A percentile compares a stretch with the other conserved stretches of the same genome.
Conservation (phyloP, 2,329 filamentous ascomycete genomes). For the Scytalidium sp. region DNA sequence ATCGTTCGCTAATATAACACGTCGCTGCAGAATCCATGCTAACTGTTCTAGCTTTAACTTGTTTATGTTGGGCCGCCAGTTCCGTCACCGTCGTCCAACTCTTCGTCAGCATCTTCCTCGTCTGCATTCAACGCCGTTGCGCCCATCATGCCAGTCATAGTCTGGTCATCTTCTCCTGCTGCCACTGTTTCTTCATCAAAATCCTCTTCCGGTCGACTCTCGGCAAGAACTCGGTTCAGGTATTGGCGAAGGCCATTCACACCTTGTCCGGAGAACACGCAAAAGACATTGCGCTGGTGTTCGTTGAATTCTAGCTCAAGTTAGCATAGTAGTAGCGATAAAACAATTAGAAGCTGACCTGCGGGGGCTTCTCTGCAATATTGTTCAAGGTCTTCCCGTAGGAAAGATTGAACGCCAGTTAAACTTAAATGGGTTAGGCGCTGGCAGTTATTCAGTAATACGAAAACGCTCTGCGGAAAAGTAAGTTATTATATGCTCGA, state of each 20-base stretch:
- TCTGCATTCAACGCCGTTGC: slow-evolving; percentile 16
- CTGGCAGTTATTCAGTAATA: slow-evolving; percentile 84
- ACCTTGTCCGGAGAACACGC: slow-evolving; percentile 89
- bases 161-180: slow-evolving; percentile 76
- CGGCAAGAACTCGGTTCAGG: slow-evolving; percentile 63
- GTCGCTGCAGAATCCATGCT: neutral
- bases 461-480: slow-evolving; percentile 72
- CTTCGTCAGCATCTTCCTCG: slow-evolving; percentile 18
- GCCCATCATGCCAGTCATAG: slow-evolving; percentile 30
- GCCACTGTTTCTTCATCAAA: slow-evolving; percentile 78
- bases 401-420: slow-evolving; percentile 89
- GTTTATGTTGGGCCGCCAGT: neutral
- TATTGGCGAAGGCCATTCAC: slow-evolving; percentile 75
- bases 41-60: neutral
- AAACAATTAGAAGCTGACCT: slow-evolving; percentile 41
- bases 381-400: slow-evolving; percentile 76
- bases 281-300: slow-evolving; percentile 93
- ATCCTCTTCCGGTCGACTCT: slow-evolving; percentile 75
- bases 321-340: slow-evolving; percentile 1
- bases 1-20: neutral
- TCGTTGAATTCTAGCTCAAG: slow-evolving; percentile 77
- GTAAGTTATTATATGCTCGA: slow-evolving; percentile 26
- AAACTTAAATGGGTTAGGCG: slow-evolving; percentile 91
- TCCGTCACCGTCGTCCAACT: slow-evolving; percentile 18
- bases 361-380: slow-evolving; percentile 85